phyloP scores from a whole-genome alignment of 495 filamentous ascomycete genomes.

The Podospora conica region DNA sequence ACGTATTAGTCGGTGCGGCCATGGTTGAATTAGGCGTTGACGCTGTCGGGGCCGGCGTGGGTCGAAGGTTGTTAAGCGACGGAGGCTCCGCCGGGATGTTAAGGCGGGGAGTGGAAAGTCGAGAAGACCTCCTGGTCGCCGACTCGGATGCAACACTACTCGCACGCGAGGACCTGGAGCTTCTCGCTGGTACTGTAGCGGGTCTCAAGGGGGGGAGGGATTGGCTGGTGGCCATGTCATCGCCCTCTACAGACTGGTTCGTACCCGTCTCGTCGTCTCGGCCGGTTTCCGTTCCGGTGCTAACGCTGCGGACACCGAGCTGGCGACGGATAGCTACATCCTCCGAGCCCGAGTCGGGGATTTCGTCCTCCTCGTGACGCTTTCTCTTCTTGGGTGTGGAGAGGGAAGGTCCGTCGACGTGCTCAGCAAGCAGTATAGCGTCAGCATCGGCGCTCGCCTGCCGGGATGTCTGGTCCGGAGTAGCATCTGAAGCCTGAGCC shows the following conservation, averaged over 20 bases:
- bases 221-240: neutral
- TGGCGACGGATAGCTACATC: conserved; percentile 19
- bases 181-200: neutral
- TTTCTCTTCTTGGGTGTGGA: conserved; percentile 30
- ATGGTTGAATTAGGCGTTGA: neutral
- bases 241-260: neutral
- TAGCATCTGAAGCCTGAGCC: neutral
- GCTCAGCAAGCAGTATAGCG: conserved; percentile 14
- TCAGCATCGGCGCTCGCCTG: conserved; percentile 3
- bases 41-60: neutral
- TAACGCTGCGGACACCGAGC: neutral
- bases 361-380: conserved; percentile 2
- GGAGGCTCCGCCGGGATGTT: neutral
- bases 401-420: conserved; percentile 25
- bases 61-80: neutral
- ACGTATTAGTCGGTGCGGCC: neutral
- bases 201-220: neutral
- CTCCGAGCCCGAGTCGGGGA: conserved; percentile 19
- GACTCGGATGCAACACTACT: neutral
- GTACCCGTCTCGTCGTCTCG: neutral
- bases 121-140: neutral
- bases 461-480: neutral
- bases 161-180: neutral
- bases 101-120: neutral
- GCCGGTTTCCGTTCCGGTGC: neutral